Evolutionary conservation across 1,139 yeast species (phyloP).

Genomic region (Petasospora fabianii): DNA sequence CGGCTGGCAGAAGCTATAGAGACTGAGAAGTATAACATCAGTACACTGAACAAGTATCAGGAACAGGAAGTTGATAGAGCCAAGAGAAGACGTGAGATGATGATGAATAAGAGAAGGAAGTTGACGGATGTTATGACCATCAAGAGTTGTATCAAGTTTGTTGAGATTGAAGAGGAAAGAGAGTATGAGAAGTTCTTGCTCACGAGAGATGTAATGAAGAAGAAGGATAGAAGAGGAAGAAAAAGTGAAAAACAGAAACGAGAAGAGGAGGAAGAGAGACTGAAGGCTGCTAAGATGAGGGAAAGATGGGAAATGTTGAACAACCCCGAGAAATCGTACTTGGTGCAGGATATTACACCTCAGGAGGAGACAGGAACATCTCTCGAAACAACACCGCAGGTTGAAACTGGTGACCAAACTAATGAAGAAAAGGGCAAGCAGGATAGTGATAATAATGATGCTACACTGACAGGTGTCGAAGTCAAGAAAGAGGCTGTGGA

Average conservation of each 20-base stretch:
- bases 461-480: no score
- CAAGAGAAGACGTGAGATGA: conserved; percentile 68
- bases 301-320: conserved; percentile 21
- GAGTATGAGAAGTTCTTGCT: conserved; percentile 34
- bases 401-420: no score
- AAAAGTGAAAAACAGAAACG: conserved; percentile 26
- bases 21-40: conserved; percentile 74
- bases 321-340: conserved; percentile 14
- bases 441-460: no score
- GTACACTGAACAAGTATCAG: conserved; percentile 69
- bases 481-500: no score
- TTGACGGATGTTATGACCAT: conserved; percentile 54
- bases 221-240: conserved; percentile 30
- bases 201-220: conserved; percentile 39
- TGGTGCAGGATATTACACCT: neutral
- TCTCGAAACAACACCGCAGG: no score
- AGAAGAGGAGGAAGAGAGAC: conserved; percentile 25
- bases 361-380: conserved; percentile 1
- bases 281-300: conserved; percentile 17
- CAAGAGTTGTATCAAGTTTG: conserved; percentile 37
- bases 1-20: conserved; percentile 78
- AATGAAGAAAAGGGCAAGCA: no score
- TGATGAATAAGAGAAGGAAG: conserved; percentile 60
- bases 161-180: conserved; percentile 47
- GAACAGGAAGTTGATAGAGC: conserved; percentile 85